Base-by-base conservation (phyloP, 768 basidiomycete species). In the Galerina marginata region DNA sequence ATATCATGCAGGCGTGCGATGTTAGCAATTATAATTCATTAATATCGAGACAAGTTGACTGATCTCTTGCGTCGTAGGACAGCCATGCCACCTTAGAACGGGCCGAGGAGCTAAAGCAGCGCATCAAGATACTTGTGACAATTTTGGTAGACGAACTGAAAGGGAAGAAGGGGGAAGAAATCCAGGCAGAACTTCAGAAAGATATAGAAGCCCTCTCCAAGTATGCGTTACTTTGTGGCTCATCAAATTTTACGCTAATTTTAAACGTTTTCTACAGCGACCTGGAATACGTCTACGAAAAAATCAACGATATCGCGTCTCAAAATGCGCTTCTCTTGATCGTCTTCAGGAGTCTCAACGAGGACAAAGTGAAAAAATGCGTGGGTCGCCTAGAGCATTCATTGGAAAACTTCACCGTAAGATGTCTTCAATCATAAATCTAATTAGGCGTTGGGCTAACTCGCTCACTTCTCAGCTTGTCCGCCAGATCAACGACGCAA, bases 211-310 rank as follows among this genome's bases (percentile, higher is more conserved):
- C 14, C 29, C 54, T 54, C 26, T 29, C 40, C 9, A 23, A 45
- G 54, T 54, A 16, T 4, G 14, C n/a, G 6, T n/a, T 36, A 9
- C 37, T 16, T 12, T 38, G 3, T n/a, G 9, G 47, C 9, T 29
- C 9, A 1, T 38, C 23, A 10, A 14, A 3, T 12, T 44, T 23
- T 20, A 26, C 6, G n/a, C 54, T 29, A 6, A 54, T 29, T 26
- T n/a, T 16, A 4, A 7, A 33, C 2, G 7, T n/a, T 44, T 51
- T 25, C 23, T 20, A 33, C 40, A 49, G 49, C 12, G 42, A 20
- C 26, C 25, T 48, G 54, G 51, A 47, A 26, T 38, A 49, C n/a
- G 58, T 59, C 49, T 47, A 54, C 44, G 36, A 6, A n/a, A 49
- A 57, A 16, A 26, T 49, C 14, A 20, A 57, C 23, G 47, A 37